Evolutionary conservation across 164 flowering plant species (phyloP).

Genomic region (Magnolia kwangsiensis): DNA sequence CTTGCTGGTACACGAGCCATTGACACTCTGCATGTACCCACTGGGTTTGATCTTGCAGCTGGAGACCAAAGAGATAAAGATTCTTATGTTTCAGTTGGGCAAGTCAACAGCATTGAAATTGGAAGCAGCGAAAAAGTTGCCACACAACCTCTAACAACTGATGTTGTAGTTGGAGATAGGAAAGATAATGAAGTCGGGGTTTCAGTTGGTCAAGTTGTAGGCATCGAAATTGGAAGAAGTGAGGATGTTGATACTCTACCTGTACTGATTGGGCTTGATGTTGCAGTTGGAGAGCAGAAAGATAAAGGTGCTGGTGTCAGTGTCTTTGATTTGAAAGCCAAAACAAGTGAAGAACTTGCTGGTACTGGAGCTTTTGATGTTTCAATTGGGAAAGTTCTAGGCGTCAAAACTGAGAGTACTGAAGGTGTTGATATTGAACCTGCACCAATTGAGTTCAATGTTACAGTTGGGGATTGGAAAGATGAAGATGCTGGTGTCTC

Average conservation of each 20-base stretch:
- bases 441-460: background rate
- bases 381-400: background rate
- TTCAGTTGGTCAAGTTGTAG: background rate
- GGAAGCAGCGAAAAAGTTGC: background rate
- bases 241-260: background rate
- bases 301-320: background rate
- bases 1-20: too few species aligned
- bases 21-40: background rate
- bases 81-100: background rate
- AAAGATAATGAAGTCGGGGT: background rate
- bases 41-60: background rate
- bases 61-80: background rate
- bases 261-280: background rate
- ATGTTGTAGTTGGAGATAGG: background rate
- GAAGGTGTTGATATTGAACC: background rate
- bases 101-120: background rate
- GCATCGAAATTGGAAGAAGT: background rate
- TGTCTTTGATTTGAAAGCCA: too few species aligned
- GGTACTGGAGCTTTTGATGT: too few species aligned
- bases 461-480: background rate
- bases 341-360: too few species aligned
- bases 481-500: background rate
- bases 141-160: background rate
- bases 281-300: background rate
- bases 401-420: background rate